phyloP scores from a whole-genome alignment of 495 filamentous ascomycete species.

The Annulohypoxylon nitens region DNA sequence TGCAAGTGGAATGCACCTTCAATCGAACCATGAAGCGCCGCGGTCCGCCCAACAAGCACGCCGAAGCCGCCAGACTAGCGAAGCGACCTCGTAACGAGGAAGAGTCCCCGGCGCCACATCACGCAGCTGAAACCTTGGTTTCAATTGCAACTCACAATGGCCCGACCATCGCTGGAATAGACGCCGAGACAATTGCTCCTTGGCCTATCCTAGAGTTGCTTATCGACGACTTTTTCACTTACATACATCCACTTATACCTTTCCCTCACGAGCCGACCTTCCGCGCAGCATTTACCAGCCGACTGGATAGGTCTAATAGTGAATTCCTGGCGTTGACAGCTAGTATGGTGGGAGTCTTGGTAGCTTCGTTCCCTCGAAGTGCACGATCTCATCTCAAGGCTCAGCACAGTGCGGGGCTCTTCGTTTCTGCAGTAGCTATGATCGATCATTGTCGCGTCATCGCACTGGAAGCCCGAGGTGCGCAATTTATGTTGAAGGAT shows the following conservation, averaged over 20 bases:
- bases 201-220: conserved; percentile 73
- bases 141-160: conserved; percentile 52
- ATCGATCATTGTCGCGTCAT: conserved; percentile 80
- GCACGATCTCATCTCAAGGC: conserved; percentile 77
- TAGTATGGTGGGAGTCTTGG: conserved; percentile 82
- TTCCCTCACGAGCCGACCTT: conserved; percentile 91
- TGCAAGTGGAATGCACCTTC: conserved; percentile 89
- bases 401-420: conserved; percentile 66
- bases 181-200: conserved; percentile 81
- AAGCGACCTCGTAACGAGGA: conserved; percentile 64
- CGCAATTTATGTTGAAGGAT: conserved; percentile 73
- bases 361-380: conserved; percentile 85
- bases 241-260: conserved; percentile 87
- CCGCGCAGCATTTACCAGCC: conserved; percentile 73
- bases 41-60: conserved; percentile 88
- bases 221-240: conserved; percentile 90
- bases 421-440: conserved; percentile 77
- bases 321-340: conserved; percentile 82
- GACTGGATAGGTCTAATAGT: conserved; percentile 76
- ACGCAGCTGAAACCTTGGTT: conserved; percentile 63
- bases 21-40: conserved; percentile 81
- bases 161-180: conserved; percentile 56
- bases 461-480: conserved; percentile 77
- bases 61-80: conserved; percentile 72
- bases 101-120: conserved; percentile 62